phyloP scores from a whole-genome alignment of 768 basidiomycete species.

The Russula griseocarnosa region DNA sequence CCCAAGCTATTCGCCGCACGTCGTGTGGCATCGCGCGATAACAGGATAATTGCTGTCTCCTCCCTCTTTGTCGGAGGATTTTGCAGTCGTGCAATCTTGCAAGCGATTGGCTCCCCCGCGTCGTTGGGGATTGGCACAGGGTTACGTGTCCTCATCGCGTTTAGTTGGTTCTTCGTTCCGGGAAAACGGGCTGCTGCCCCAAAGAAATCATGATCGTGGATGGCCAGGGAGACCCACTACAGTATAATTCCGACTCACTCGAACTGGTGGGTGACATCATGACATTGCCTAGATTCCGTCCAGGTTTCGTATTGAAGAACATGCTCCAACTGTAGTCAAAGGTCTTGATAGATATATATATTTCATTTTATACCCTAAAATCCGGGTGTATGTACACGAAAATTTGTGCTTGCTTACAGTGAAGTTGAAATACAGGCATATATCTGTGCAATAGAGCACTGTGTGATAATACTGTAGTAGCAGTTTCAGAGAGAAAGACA shows the following conservation, averaged over 20 bases:
- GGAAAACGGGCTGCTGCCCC: conserved; percentile 32
- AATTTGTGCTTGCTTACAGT: background rate
- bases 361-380: background rate
- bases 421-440: background rate
- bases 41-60: conserved; percentile 61
- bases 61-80: conserved; percentile 79
- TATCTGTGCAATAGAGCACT: background rate
- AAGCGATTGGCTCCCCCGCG: conserved; percentile 54
- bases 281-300: background rate
- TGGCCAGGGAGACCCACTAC: background rate
- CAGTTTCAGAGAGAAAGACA: background rate
- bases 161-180: conserved; percentile 66
- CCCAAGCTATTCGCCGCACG: conserved; percentile 63
- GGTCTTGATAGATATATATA: background rate
- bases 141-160: conserved; percentile 54
- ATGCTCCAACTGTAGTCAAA: background rate
- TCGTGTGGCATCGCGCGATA: conserved; percentile 60
- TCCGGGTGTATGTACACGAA: background rate
- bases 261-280: background rate
- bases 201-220: background rate
- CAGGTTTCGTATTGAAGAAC: background rate
- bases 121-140: conserved; percentile 66
- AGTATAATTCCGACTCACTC: background rate
- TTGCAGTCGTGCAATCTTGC: conserved; percentile 54
- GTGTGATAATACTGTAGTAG: background rate